A percentile compares a stretch with the other conserved stretches of the same genome.
Conservation (phyloP, 371 early-diverging fungal species). For the Circinella umbellata region DNA sequence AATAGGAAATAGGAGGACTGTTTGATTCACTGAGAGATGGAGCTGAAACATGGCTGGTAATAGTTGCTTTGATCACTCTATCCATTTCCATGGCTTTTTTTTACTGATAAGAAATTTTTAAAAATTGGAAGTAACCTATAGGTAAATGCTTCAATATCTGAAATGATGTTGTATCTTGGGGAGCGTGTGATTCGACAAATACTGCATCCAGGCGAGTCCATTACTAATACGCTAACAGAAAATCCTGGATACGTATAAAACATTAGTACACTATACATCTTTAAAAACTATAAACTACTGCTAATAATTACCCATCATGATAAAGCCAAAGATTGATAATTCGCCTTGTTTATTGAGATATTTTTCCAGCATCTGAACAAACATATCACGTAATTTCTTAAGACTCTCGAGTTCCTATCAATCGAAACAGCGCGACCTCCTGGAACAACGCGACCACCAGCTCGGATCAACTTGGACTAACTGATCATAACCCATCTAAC, state of each 20-base stretch:
- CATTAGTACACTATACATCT: no score
- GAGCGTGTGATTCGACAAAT: not conserved
- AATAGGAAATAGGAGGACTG: no score
- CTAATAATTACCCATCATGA: conserved; percentile 1
- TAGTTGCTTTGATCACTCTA: no score
- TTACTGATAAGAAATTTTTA: not conserved
- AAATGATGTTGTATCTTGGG: not conserved
- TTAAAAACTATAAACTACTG: no score
- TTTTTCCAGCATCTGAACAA: not conserved
- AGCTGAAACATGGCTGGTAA: no score
- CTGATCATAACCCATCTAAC: no score
- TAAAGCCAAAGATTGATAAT: not conserved
- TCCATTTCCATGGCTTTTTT: no score
- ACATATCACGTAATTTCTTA: not conserved
- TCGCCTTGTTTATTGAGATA: not conserved
- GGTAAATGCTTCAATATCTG: not conserved
- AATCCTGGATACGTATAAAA: not conserved
- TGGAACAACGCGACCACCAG: no score
- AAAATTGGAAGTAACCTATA: not conserved
- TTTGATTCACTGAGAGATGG: no score
- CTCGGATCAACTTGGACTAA: no score
- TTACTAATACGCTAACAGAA: not conserved
- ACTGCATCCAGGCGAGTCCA: not conserved
- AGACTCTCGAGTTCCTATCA: not conserved
- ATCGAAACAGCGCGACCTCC: no score